Conservation (phyloP, 1,284 basidiomycete species). For the Thelephora terrestris region DNA sequence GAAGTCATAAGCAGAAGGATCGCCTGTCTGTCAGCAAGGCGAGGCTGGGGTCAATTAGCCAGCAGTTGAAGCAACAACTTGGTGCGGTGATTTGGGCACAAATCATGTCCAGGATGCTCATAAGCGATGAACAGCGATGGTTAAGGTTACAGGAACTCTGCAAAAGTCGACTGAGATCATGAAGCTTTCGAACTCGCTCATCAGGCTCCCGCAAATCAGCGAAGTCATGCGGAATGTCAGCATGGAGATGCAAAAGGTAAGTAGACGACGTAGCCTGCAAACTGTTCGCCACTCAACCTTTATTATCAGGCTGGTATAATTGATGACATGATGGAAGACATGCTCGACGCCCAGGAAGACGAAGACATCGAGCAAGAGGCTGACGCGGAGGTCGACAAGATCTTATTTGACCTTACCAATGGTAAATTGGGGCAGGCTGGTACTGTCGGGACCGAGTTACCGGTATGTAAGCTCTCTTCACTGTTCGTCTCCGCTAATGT, state of each 20-base stretch:
- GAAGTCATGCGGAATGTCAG: conserved; percentile 95
- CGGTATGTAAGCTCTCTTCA: conserved; percentile 43
- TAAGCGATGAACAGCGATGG: conserved; percentile 58
- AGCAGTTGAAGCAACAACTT: conserved; percentile 88
- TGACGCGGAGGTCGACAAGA: conserved; percentile 94
- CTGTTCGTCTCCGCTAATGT: neutral
- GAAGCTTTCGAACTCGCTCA: conserved; percentile 89
- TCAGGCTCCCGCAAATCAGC: conserved; percentile 89
- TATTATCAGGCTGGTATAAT: conserved; percentile 72
- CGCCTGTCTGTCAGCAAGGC: conserved; percentile 90
- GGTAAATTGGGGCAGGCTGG: conserved; percentile 88
- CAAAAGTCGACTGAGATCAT: conserved; percentile 99
- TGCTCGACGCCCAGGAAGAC: conserved; percentile 80
- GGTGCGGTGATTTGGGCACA: conserved; percentile 42
- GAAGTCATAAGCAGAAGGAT: conserved; percentile 92
- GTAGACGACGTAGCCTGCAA: conserved; percentile 5
- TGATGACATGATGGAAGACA: conserved; percentile 91
- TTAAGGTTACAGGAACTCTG: conserved; percentile 93
- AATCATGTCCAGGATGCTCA: neutral
- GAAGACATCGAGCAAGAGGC: conserved; percentile 96
- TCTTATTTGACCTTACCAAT: conserved; percentile 91
- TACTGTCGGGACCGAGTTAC: conserved; percentile 61
- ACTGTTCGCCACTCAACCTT: conserved; percentile 1
- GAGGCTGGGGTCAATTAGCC: conserved; percentile 82
- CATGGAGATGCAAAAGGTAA: conserved; percentile 97